These are phyloP conservation scores for Tricholoma furcatifolium DNA, from an alignment of 768 basidiomycete species.

Conservation along the genomic window DNA sequence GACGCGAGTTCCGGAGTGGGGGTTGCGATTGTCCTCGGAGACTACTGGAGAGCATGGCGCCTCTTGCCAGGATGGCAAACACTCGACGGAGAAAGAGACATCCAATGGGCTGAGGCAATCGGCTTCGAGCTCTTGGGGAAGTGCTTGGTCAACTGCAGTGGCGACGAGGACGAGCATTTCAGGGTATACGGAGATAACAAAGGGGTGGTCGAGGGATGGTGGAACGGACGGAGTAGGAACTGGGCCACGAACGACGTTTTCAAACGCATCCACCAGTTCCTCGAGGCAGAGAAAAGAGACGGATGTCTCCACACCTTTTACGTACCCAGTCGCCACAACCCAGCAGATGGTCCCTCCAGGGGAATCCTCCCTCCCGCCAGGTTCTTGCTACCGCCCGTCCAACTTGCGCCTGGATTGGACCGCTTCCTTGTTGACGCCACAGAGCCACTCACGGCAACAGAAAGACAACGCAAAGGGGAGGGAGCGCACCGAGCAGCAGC, in stretches of 20 bases:
- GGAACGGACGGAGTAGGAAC: slow-evolving; percentile 28
- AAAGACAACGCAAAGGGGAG: not conserved
- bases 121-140: slow-evolving; percentile 32
- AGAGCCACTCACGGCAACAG: not conserved
- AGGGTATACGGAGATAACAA: slow-evolving; percentile 27
- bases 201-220: slow-evolving; percentile 37
- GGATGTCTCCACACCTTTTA: slow-evolving; percentile 28
- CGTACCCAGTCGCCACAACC: slow-evolving; percentile 33
- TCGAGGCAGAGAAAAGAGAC: not conserved
- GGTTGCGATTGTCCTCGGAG: slow-evolving; percentile 23
- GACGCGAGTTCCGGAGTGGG: slow-evolving; percentile 29
- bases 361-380: not conserved
- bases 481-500: not conserved
- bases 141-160: slow-evolving; percentile 5
- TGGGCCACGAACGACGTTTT: slow-evolving; percentile 25
- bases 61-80: slow-evolving; percentile 24
- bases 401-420: too few relatives aligned
- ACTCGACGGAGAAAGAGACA: slow-evolving; percentile 24
- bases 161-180: slow-evolving; percentile 7
- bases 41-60: too few relatives aligned
- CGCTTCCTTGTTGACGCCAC: not conserved
- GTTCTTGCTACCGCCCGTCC: slow-evolving; percentile 3
- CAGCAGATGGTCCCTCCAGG: slow-evolving; percentile 7
- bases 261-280: slow-evolving; percentile 21
- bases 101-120: slow-evolving; percentile 40